phyloP scores from a whole-genome alignment of 495 filamentous ascomycete genomes.

The Hypoxylon fuscum region DNA sequence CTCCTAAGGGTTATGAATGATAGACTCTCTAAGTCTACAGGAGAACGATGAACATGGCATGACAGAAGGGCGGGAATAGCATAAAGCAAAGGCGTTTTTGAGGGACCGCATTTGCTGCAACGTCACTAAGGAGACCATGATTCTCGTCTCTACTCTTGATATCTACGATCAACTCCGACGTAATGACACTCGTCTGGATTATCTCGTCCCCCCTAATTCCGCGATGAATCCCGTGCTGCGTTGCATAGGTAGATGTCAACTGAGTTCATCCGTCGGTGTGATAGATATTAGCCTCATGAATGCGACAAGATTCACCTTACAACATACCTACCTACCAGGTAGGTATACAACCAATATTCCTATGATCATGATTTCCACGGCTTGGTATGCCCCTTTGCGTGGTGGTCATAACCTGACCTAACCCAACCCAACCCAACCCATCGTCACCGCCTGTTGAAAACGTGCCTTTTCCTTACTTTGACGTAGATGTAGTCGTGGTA shows the following conservation, averaged over 20 bases:
- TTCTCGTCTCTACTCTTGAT: constrained; percentile 17
- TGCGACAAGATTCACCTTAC: constrained; percentile 8
- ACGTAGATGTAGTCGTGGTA: no score
- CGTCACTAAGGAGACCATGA: constrained; percentile 1
- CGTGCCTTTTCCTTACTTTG: background rate
- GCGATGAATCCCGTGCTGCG: no score
- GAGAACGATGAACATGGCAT: background rate
- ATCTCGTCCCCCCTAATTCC: background rate
- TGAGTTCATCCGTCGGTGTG: background rate
- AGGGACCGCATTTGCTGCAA: constrained; percentile 20
- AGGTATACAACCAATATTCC: background rate
- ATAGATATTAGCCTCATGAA: constrained; percentile 25
- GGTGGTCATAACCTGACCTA: background rate
- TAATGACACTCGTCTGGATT: background rate
- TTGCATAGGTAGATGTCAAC: constrained; percentile 9
- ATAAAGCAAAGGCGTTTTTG: constrained; percentile 26
- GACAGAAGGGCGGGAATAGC: constrained; percentile 5
- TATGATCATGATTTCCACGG: background rate
- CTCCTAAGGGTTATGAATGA: background rate
- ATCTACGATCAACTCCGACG: background rate
- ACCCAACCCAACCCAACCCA: no score
- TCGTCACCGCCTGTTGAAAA: constrained; percentile 21
- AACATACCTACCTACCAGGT: background rate
- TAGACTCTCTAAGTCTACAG: background rate
- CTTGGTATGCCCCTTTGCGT: background rate